Conservation (phyloP, 1,139 yeast species). For the Magnusiomyces suaveolens region DNA sequence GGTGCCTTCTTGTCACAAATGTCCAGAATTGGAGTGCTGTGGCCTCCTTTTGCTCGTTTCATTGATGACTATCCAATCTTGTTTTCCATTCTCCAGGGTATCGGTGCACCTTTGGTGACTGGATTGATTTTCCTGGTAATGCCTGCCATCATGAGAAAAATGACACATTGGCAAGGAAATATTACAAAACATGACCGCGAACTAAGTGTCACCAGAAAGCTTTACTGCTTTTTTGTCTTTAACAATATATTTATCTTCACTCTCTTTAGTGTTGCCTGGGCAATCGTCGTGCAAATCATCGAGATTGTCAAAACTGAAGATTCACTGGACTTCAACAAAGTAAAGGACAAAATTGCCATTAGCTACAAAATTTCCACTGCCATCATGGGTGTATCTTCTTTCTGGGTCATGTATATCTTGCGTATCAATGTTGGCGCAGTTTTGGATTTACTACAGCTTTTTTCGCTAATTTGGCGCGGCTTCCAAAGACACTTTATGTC, state of each 20-base stretch:
- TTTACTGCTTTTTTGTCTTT: conserved; percentile 34
- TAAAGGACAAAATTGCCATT: conserved; percentile 23
- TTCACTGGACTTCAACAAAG: conserved; percentile 20
- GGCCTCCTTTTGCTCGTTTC: conserved; percentile 30
- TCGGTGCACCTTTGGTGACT: conserved; percentile 33
- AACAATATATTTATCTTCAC: conserved; percentile 34
- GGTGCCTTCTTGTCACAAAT: conserved; percentile 35
- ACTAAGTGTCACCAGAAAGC: conserved; percentile 32
- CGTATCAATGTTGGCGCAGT: conserved; percentile 30
- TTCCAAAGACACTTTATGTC: conserved; percentile 25
- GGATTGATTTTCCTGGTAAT: conserved; percentile 31
- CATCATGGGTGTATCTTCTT: conserved; percentile 33
- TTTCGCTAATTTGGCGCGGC: conserved; percentile 26
- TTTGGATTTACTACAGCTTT: conserved; percentile 30
- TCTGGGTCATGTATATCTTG: conserved; percentile 37
- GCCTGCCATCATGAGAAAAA: conserved; percentile 32
- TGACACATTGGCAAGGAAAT: conserved; percentile 35
- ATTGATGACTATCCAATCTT: conserved; percentile 25
- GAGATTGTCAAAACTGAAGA: conserved; percentile 19
- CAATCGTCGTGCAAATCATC: conserved; percentile 30
- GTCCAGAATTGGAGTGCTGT: conserved; percentile 32
- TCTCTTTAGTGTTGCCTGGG: conserved; percentile 35
- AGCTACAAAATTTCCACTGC: conserved; percentile 31
- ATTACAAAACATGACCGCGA: conserved; percentile 34
- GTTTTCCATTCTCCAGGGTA: conserved; percentile 35